Percentiles rank a stretch among this genome's conserved stretches.
Conservation (phyloP, 306 rosid genomes). For the Malus sylvestris region DNA sequence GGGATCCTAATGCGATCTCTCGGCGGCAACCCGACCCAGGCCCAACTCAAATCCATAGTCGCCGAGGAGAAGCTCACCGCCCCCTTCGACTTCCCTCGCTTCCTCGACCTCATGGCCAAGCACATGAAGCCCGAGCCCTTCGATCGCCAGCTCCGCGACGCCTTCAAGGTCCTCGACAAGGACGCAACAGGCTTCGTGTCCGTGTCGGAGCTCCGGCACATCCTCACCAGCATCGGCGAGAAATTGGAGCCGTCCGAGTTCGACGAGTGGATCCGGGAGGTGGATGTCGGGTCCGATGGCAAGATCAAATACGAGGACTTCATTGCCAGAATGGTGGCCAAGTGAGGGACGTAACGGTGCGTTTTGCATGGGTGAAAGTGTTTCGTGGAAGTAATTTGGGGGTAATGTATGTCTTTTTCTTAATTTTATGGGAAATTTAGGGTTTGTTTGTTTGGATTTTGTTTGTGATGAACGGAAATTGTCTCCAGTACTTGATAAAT, state of each 20-base stretch:
- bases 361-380: constrained; percentile 13
- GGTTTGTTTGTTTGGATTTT: constrained; percentile 19
- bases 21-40: constrained; percentile 96
- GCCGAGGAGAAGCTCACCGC: constrained; percentile 73
- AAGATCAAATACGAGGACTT: constrained; percentile 95
- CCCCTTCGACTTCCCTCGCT: constrained; percentile 78
- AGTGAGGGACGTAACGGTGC: constrained; percentile 35
- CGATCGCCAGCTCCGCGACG: constrained; percentile 93
- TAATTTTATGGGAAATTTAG: neutral
- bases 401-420: constrained; percentile 3
- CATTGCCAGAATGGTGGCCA: constrained; percentile 95
- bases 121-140: constrained; percentile 96
- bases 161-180: constrained; percentile 93
- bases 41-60: constrained; percentile 80
- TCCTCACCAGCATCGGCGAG: constrained; percentile 93
- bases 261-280: constrained; percentile 98
- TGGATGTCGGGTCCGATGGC: constrained; percentile 81
- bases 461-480: constrained; percentile 23
- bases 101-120: constrained; percentile 79
- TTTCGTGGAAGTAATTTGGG: constrained; percentile 23
- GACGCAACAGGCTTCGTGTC: constrained; percentile 72
- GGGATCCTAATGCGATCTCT: constrained; percentile 98
- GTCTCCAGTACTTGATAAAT: constrained; percentile 19
- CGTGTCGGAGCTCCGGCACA: constrained; percentile 88
- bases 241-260: constrained; percentile 92